Conservation (phyloP, 2,329 filamentous ascomycete species). For the Ceratocystis alfenasii region DNA sequence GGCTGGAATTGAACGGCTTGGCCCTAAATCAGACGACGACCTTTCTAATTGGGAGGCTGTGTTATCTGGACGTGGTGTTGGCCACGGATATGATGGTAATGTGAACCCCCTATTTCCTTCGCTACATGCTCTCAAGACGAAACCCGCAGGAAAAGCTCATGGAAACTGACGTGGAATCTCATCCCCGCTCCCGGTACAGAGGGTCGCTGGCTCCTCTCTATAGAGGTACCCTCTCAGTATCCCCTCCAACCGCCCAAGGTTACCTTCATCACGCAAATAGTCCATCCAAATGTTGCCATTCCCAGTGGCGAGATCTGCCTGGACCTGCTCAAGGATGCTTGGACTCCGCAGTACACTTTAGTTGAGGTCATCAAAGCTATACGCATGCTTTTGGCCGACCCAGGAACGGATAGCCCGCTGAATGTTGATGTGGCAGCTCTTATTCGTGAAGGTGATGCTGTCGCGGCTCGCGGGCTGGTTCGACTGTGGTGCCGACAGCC, state of each 20-base stretch:
- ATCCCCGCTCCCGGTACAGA: slow-evolving; percentile 29
- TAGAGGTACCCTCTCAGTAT: slow-evolving; percentile 65
- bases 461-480: slow-evolving; percentile 58
- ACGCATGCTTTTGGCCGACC: slow-evolving; percentile 53
- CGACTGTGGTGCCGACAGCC: slow-evolving; percentile 50
- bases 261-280: slow-evolving; percentile 68
- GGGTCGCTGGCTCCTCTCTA: slow-evolving; percentile 72
- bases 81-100: slow-evolving; percentile 45
- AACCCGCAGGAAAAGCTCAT: background rate
- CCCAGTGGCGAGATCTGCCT: slow-evolving; percentile 84
- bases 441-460: slow-evolving; percentile 52
- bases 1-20: slow-evolving; percentile 45
- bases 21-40: slow-evolving; percentile 42
- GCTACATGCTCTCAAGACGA: background rate
- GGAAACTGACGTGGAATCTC: background rate
- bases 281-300: slow-evolving; percentile 66
- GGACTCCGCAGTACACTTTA: slow-evolving; percentile 79
- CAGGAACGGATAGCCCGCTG: slow-evolving; percentile 62
- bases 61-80: slow-evolving; percentile 46
- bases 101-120: slow-evolving; percentile 15
- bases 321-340: slow-evolving; percentile 66
- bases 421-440: slow-evolving; percentile 69
- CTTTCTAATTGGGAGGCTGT: slow-evolving; percentile 48
- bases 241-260: slow-evolving; percentile 68
- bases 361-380: slow-evolving; percentile 61